Evolutionary conservation across 1,284 basidiomycete species (phyloP), one percentile per base, ranked within the genome.

Genomic region (Cutaneotrichosporon cavernicola): DNA sequence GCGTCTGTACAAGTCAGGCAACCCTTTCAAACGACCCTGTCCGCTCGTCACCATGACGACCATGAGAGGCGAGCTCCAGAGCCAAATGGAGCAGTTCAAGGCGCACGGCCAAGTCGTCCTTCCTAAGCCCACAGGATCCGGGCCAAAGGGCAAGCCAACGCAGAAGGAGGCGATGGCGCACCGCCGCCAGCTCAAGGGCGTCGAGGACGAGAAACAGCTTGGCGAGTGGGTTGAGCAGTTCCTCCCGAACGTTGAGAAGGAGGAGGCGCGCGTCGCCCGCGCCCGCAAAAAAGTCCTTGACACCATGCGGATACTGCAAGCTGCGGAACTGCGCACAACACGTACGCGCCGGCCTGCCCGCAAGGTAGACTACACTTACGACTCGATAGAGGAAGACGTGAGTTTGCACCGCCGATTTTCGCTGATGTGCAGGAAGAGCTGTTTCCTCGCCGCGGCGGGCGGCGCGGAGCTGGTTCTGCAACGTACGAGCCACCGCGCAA

Each of bases 1-100:
- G 4, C 63, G 78, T 34, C 56, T 81, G 57, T 81, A 79, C 67
- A 69, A 69, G 31, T 79, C 77, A 21, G 75, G 77, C 10, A 81
- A 81, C 65, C 79, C 79, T 8, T 81, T 75, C 73, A 81, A 81
- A 58, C 74, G 79, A 2, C 76, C 74, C 0, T 81, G 77, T 61
- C 78, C 78, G 0, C 65, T 81, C 32, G 58, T 67, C 21, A 62
- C 70, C 30, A 64, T 76, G 55, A 68, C 74, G 8, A 59, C 67
- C 9, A 73, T 69, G 9, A 68, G 71, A 53, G 64, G 66, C 38
- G 70, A 78, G 34, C 69, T 79, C 13, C 57, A 72, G 30, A 62
- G 63, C 5, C 65, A 70, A 43, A 65, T 73, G 5, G 68, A 63
- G 11, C 40, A 65, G 13, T 70, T 70, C 56, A 68, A 65, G 6